Percentiles rank a stretch among this genome's conserved stretches.
phyloP scores from a whole-genome alignment of 305 asterid genomes.

The Euphrasia arctica region DNA sequence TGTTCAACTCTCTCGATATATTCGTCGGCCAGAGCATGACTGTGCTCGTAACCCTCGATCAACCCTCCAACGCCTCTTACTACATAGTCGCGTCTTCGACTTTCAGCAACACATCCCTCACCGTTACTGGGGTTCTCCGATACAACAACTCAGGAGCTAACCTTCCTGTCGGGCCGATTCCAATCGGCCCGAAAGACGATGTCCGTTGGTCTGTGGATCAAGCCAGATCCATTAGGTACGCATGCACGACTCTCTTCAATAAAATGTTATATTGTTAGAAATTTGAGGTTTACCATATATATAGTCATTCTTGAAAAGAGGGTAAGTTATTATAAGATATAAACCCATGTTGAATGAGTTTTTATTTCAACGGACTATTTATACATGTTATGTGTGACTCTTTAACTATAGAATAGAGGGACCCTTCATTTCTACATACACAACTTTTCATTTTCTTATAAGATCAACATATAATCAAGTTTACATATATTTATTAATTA shows the following conservation, averaged over 20 bases:
- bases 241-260: too few species aligned
- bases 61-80: conserved; percentile 48
- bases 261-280: too few species aligned
- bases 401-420: too few species aligned
- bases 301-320: too few species aligned
- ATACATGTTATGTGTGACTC: neutral
- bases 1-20: conserved; percentile 50
- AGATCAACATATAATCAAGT: too few species aligned
- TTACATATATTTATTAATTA: too few species aligned
- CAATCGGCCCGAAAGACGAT: conserved; percentile 37
- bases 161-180: conserved; percentile 41
- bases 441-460: too few species aligned
- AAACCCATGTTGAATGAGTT: neutral
- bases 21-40: conserved; percentile 60
- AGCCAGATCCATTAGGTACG: conserved; percentile 60
- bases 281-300: too few species aligned
- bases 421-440: too few species aligned
- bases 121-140: conserved; percentile 42
- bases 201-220: conserved; percentile 55
- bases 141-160: conserved; percentile 45
- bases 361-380: neutral
- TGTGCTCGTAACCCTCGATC: conserved; percentile 54
- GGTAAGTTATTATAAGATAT: too few species aligned
- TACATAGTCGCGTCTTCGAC: conserved; percentile 60
- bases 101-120: conserved; percentile 34